Evolutionary conservation across 805 yeast species (phyloP), one percentile per base, ranked within the genome.

Genomic region (Kodamaea neixiangensis): DNA sequence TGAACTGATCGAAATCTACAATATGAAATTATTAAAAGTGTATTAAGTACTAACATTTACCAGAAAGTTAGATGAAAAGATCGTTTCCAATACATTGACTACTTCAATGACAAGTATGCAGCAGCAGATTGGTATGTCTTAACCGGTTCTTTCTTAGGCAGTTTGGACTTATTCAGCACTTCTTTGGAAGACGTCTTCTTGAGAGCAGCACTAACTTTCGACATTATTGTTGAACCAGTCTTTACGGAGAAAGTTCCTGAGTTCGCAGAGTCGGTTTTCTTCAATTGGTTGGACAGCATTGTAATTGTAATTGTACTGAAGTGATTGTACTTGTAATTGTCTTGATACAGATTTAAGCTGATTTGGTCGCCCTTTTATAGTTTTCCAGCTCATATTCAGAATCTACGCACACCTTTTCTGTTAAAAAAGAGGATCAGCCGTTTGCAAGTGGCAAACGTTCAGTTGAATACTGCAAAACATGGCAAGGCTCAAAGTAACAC

Each of bases 181-280:
- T 13, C 31, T 25, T 25, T 10, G 11, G 29, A 17, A n/a, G 41
- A 14, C 5, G 15, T 20, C 41, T 17, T 37, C 41, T 37, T 37
- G 19, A 37, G 41, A 37, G 41, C 41, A 37, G 41, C 41, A 15
- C 11, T 37, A 17, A 37, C 41, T 7, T 37, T 37, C 41, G 41
- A 37, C 13, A 14, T 37, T 5, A 37, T 11, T 5, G 41, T 37
- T 11, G n/a, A 15, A 15, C 21, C 19, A 37, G 41, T 37, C 21
- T 17, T 17, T 2, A 37, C 41, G 13, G 41, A 37, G 9, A 15
- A 19, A 13, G 41, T 17, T 15, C 13, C 41, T 2, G 41, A 37
- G 13, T 37, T 37, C 21, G 15, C 41, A 15, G 41, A 37, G n/a
- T 37, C 41, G 9, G 41, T 15, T 37, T 37, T 37, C 41, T 37